Percentiles rank a stretch among this genome's conserved stretches.
Conservation (phyloP, 257 asterid genomes). For the Solanum peruvianum region DNA sequence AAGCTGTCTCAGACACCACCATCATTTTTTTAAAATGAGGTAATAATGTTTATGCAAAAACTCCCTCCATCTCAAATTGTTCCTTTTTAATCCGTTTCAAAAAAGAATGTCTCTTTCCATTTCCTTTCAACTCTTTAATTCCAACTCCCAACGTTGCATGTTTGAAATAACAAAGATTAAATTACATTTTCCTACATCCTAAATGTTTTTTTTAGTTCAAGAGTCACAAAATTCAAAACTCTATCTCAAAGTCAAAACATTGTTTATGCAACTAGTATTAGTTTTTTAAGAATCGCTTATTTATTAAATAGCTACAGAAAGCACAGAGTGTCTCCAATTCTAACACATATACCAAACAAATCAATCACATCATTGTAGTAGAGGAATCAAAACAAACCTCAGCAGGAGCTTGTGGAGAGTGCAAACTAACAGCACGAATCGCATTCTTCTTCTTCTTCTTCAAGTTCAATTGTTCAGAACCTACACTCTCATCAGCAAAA, state of each 20-base stretch:
- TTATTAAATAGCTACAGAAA: not conserved
- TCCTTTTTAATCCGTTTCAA: not conserved
- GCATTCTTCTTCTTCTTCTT: constrained; percentile 36
- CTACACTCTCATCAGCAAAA: constrained; percentile 34
- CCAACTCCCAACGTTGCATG: not conserved
- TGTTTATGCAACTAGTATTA: not conserved
- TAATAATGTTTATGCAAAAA: not conserved
- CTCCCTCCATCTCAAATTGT: not conserved
- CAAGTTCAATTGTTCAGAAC: constrained; percentile 27
- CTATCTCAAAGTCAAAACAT: not conserved
- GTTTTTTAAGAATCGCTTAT: not conserved
- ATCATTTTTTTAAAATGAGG: not conserved
- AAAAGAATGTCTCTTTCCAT: not conserved
- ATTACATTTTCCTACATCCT: not conserved
- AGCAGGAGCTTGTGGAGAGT: constrained; percentile 60
- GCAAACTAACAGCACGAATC: constrained; percentile 67
- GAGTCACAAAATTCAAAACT: not conserved
- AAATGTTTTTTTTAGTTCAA: not conserved
- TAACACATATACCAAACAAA: not conserved
- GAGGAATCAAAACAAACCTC: constrained; percentile 27
- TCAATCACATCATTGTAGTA: not conserved
- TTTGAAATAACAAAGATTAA: not conserved
- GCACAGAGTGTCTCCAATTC: not conserved
- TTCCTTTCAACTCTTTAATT: not conserved
- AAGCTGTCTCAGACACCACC: not conserved